Base-by-base conservation (phyloP, 345 rosid genomes). In the Boechera stricta region DNA sequence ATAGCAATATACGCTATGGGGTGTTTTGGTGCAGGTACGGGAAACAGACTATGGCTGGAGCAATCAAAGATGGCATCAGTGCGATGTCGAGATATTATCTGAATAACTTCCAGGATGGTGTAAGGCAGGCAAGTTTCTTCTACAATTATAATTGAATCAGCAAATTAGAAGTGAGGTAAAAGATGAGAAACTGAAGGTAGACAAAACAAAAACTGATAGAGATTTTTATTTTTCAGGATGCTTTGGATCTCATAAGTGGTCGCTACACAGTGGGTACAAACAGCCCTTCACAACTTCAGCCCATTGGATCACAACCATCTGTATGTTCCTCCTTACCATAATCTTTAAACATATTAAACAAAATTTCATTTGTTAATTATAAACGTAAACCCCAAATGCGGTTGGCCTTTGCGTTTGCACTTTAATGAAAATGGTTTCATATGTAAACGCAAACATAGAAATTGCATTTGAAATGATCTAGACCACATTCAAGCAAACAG, bases 71-170 rank as follows among this genome's bases (percentile, higher is more conserved):
- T 74, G 99, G 99, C 24, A 76, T 94, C 72, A 92, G 97, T 85
- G 92, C 99, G 55, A 45, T 90, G 76, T 92, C 98, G 29, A 88
- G 99, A 88, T 94, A 94, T 74, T 94, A 89, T 75, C 75, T 90
- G 82, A 94, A 94, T 78, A 94, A 94, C 69, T 94, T 94, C 80
- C 97, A 94, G 11, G 99, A 94, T 74, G 99, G 99, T 74, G 82
- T 94, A 48, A 92, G 98, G 54, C 99, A 94, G 97, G 99, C 82
- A 88, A 79, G 90, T 85, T 55, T 68, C 66, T 68, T 64, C 5
- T 26, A 61, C 52, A 4, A 9, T 45, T 63, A 53, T 33, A 13
- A 38, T 49, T 68, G 44, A 57, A 55, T 31, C 28, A 47, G 33
- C n/a, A 13, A 13, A 42, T n/a, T 67, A 65, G 39, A 26, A 7